phyloP scores from a whole-genome alignment of 2,329 filamentous ascomycete species.

The Ceratocystis ficicola region DNA sequence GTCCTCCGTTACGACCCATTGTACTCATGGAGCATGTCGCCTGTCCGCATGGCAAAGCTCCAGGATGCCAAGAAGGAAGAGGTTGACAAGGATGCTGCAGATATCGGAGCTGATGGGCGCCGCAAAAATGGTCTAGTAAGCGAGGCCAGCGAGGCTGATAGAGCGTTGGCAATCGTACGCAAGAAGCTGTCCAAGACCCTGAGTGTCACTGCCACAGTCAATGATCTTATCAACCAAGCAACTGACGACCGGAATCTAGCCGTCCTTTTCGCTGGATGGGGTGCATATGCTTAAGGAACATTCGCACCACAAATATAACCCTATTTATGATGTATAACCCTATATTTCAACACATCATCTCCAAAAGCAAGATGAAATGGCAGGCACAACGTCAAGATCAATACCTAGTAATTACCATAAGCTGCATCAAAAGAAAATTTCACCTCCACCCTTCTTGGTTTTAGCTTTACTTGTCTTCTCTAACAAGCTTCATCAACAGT shows the following conservation, averaged over 20 bases:
- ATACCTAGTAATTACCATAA: background rate
- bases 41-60: slow-evolving; percentile 50
- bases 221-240: slow-evolving; percentile 91
- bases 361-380: too few relatives aligned
- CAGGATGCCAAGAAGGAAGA: slow-evolving; percentile 37
- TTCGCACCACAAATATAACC: background rate
- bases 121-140: slow-evolving; percentile 29
- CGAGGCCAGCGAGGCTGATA: slow-evolving; percentile 64
- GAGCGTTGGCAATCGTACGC: slow-evolving; percentile 81
- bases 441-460: background rate
- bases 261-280: slow-evolving; percentile 62
- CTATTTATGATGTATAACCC: background rate
- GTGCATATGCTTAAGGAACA: slow-evolving; percentile 34
- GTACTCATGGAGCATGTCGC: slow-evolving; percentile 87
- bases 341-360: background rate
- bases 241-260: slow-evolving; percentile 88
- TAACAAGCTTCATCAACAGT: background rate
- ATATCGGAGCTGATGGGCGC: slow-evolving; percentile 19
- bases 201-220: slow-evolving; percentile 89
- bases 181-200: slow-evolving; percentile 93
- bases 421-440: background rate
- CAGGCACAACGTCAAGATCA: too few relatives aligned
- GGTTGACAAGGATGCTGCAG: slow-evolving; percentile 25
- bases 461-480: background rate
- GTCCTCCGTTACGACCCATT: slow-evolving; percentile 96